Percentiles rank a stretch among this genome's conserved stretches.
Evolutionary conservation across 306 rosid genomes (phyloP).

Genomic region (Lotus japonicus): DNA sequence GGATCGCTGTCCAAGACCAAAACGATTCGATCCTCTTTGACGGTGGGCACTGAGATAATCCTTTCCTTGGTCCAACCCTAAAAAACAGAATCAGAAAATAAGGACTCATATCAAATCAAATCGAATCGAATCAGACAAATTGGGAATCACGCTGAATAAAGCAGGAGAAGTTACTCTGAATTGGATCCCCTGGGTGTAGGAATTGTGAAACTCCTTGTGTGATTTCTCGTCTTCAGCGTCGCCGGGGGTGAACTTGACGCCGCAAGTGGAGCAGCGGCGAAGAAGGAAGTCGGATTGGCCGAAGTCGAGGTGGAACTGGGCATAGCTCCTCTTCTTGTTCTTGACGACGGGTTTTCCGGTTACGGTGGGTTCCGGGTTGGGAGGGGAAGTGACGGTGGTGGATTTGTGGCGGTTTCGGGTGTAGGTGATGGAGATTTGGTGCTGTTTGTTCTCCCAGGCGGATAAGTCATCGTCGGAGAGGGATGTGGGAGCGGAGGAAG

Average conservation of each 20-base stretch:
- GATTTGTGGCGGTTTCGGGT: slow-evolving; percentile 29
- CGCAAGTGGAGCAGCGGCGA: slow-evolving; percentile 51
- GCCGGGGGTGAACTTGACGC: slow-evolving; percentile 64
- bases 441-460: slow-evolving; percentile 55
- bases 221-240: slow-evolving; percentile 55
- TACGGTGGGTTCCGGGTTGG: background rate
- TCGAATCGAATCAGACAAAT: background rate
- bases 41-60: slow-evolving; percentile 19
- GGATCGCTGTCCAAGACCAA: slow-evolving; percentile 54
- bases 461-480: slow-evolving; percentile 31
- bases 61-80: slow-evolving; percentile 74
- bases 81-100: background rate
- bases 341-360: slow-evolving; percentile 34
- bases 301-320: slow-evolving; percentile 67
- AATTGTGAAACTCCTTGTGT: slow-evolving; percentile 64
- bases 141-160: background rate
- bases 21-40: slow-evolving; percentile 38
- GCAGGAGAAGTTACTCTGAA: slow-evolving; percentile 41
- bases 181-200: slow-evolving; percentile 52
- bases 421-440: slow-evolving; percentile 40
- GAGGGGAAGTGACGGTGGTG: background rate
- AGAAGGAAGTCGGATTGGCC: slow-evolving; percentile 75
- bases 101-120: background rate
- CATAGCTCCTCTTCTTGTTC: slow-evolving; percentile 85
- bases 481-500: background rate